Percentiles rank a stretch among this genome's conserved stretches.
phyloP scores from a whole-genome alignment of 345 rosid genomes.

The Mangifera indica region DNA sequence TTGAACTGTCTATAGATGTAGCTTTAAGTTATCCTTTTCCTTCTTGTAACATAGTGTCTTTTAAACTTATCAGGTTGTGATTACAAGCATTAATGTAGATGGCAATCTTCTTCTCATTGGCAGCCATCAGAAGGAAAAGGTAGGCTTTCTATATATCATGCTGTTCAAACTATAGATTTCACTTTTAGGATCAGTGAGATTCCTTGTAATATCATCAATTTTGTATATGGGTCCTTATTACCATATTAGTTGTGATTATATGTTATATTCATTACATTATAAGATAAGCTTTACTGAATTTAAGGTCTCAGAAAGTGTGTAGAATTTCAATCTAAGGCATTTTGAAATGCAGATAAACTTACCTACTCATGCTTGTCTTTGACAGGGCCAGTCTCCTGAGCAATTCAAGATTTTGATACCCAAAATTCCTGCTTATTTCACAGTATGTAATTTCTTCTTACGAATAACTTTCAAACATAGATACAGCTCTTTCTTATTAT shows the following conservation, averaged over 20 bases:
- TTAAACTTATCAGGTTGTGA: conserved; percentile 70
- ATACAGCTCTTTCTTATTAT: no score
- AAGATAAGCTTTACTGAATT: neutral
- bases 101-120: conserved; percentile 85
- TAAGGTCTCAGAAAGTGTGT: neutral
- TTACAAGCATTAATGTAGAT: conserved; percentile 83
- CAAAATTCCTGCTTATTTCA: conserved; percentile 92
- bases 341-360: conserved; percentile 9
- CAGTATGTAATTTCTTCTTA: conserved; percentile 48
- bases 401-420: conserved; percentile 88
- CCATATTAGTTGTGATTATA: conserved; percentile 5
- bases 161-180: neutral
- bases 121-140: conserved; percentile 92
- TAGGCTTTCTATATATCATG: conserved; percentile 18
- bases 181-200: neutral
- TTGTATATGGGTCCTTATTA: neutral
- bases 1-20: neutral
- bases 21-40: neutral
- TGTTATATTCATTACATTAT: neutral
- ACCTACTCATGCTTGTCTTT: conserved; percentile 8
- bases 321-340: neutral
- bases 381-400: conserved; percentile 70
- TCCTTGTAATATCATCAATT: neutral
- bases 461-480: neutral
- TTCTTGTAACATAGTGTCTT: conserved; percentile 5